Conservation (phyloP, 148 eudicot genomes). For the Suaeda aralocaspica region DNA sequence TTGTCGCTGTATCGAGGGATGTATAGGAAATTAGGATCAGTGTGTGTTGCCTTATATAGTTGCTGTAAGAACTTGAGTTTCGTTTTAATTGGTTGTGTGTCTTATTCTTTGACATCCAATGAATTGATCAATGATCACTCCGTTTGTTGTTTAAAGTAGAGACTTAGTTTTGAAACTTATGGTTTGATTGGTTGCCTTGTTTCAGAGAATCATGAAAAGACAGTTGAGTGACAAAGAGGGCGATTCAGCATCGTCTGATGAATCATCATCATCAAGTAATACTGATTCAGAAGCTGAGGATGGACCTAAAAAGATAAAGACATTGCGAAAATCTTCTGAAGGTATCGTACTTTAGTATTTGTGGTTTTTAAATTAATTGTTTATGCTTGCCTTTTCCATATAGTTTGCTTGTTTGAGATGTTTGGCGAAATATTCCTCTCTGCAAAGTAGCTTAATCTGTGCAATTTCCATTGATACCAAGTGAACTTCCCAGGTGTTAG, state of each 20-base stretch:
- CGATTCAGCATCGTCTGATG: constrained; percentile 19
- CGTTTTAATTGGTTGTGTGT: background rate
- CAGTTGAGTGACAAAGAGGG: constrained; percentile 33
- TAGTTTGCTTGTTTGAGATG: background rate
- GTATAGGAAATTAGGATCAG: background rate
- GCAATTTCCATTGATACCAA: no score
- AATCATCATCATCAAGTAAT: constrained; percentile 30
- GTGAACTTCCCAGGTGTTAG: no score
- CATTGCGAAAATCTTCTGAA: constrained; percentile 25
- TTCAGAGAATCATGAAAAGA: constrained; percentile 30
- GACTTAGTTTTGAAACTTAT: background rate
- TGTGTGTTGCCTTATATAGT: background rate
- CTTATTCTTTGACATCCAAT: background rate
- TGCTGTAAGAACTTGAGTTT: background rate
- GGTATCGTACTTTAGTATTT: constrained; percentile 14
- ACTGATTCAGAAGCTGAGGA: constrained; percentile 33
- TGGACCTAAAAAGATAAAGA: constrained; percentile 24
- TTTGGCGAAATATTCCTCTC: background rate
- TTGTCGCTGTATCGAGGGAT: background rate
- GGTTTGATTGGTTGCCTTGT: background rate
- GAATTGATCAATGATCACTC: background rate
- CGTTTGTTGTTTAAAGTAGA: background rate
- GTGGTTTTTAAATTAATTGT: background rate
- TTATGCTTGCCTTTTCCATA: background rate
- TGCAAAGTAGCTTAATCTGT: background rate